A percentile compares a stretch with the other conserved stretches of the same genome.
Evolutionary conservation across 768 basidiomycete genomes (phyloP).

Genomic region (Scleroderma citrinum): DNA sequence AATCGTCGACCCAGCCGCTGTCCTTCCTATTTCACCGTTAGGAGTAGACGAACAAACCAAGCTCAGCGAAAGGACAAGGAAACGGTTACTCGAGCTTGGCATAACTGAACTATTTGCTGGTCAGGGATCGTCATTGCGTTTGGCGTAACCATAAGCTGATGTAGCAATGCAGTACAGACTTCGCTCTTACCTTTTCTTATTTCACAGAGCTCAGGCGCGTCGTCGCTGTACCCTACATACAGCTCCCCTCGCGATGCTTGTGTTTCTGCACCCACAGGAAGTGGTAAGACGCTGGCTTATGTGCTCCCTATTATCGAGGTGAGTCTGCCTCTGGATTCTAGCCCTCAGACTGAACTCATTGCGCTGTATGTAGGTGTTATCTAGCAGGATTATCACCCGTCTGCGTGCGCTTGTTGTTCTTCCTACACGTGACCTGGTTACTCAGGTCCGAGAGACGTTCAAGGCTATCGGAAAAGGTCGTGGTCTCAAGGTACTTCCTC

Average conservation of each 20-base stretch:
- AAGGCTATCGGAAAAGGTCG: conserved; percentile 81
- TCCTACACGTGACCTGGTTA: conserved; percentile 90
- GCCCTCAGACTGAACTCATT: not conserved
- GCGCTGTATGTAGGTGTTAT: conserved; percentile 48
- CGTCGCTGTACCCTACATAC: conserved; percentile 59
- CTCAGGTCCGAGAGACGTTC: conserved; percentile 89
- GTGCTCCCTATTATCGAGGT: conserved; percentile 90
- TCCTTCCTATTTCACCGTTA: conserved; percentile 38
- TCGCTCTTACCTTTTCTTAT: conserved; percentile 80
- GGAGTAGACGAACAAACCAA: conserved; percentile 38
- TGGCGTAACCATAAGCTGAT: conserved; percentile 10
- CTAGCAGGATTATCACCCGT: conserved; percentile 69
- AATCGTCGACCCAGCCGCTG: conserved; percentile 50
- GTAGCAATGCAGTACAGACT: conserved; percentile 67
- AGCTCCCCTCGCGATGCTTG: conserved; percentile 74
- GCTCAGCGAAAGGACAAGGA: conserved; percentile 54
- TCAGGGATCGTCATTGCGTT: conserved; percentile 29
- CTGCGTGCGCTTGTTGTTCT: conserved; percentile 85
- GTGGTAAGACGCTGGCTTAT: conserved; percentile 97
- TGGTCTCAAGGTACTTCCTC: conserved; percentile 62
- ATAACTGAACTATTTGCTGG: conserved; percentile 88
- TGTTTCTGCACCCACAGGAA: conserved; percentile 95
- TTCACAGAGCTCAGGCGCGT: conserved; percentile 32
- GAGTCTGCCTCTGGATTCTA: conserved; percentile 2
- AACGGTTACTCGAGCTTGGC: conserved; percentile 65